phyloP scores from a whole-genome alignment of 2,329 filamentous ascomycete genomes.

The Stagonosporopsis rhizophila region DNA sequence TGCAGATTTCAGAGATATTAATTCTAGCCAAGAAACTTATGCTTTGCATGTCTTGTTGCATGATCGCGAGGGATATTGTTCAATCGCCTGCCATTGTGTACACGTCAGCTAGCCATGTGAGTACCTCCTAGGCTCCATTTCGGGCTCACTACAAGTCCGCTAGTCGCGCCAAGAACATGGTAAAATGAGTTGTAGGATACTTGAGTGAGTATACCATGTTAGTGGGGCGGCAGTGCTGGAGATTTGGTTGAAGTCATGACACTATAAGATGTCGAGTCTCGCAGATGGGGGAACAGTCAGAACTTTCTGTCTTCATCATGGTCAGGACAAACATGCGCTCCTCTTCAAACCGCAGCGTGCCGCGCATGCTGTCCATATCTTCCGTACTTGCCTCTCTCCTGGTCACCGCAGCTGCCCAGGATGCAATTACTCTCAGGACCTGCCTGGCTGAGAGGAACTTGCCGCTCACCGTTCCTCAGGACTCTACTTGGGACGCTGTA shows the following conservation, averaged over 20 bases:
- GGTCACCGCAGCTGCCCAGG: background rate
- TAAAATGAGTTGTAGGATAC: background rate
- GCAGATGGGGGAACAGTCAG: background rate
- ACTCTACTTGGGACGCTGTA: constrained; percentile 15
- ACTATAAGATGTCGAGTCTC: background rate
- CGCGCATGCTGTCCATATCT: background rate
- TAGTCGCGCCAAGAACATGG: background rate
- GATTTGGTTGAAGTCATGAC: background rate
- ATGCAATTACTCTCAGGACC: background rate
- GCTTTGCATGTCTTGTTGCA: background rate
- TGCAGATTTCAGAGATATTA: background rate
- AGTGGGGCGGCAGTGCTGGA: background rate
- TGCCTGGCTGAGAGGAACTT: background rate
- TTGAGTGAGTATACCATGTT: background rate
- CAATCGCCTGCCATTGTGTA: background rate
- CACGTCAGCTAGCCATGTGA: background rate
- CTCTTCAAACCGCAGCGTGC: background rate
- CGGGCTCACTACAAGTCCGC: background rate
- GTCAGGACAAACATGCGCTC: background rate
- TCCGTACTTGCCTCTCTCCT: background rate
- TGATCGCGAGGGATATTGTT: background rate
- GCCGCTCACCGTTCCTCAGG: background rate
- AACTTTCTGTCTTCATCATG: background rate
- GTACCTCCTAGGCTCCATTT: background rate
- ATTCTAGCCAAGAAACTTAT: background rate